A percentile compares a stretch with the other conserved stretches of the same genome.
Evolutionary conservation across 1,139 yeast genomes (phyloP).

Genomic region (Suhomyces terraborum): DNA sequence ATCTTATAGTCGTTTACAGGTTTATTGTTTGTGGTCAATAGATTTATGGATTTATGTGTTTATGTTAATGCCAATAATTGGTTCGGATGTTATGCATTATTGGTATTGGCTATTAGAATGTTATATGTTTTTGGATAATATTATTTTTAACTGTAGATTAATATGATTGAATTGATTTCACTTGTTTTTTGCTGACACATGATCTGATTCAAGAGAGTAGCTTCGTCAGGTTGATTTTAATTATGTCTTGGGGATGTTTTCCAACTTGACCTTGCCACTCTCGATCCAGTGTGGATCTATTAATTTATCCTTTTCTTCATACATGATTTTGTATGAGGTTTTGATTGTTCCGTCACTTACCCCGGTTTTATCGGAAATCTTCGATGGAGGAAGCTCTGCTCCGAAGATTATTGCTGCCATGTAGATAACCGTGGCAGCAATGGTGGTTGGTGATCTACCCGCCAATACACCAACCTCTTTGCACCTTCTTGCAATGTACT

Average conservation of each 20-base stretch:
- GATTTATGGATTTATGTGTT: no score
- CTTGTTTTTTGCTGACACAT: not conserved
- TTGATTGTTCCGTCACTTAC: constrained; percentile 97
- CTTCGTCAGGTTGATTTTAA: constrained; percentile 13
- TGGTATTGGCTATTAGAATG: no score
- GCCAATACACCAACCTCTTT: constrained; percentile 93
- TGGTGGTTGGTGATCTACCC: constrained; percentile 95
- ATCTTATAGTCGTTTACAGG: no score
- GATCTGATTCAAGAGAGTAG: no score
- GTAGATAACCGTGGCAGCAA: constrained; percentile 96
- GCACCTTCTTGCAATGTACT: constrained; percentile 84
- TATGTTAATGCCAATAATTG: no score
- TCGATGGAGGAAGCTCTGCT: constrained; percentile 66
- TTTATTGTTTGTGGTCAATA: no score
- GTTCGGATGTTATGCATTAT: no score
- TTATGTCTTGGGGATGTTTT: constrained; percentile 53
- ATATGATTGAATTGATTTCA: no score
- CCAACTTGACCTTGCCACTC: constrained; percentile 65
- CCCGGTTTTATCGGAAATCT: constrained; percentile 92
- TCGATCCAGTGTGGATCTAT: constrained; percentile 82
- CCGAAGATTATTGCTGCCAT: constrained; percentile 87
- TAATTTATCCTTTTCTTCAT: constrained; percentile 70
- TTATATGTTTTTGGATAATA: no score
- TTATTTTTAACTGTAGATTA: no score
- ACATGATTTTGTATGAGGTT: constrained; percentile 83